Base-by-base conservation (phyloP, 768 basidiomycete genomes). In the Dacryopinax spathularia region DNA sequence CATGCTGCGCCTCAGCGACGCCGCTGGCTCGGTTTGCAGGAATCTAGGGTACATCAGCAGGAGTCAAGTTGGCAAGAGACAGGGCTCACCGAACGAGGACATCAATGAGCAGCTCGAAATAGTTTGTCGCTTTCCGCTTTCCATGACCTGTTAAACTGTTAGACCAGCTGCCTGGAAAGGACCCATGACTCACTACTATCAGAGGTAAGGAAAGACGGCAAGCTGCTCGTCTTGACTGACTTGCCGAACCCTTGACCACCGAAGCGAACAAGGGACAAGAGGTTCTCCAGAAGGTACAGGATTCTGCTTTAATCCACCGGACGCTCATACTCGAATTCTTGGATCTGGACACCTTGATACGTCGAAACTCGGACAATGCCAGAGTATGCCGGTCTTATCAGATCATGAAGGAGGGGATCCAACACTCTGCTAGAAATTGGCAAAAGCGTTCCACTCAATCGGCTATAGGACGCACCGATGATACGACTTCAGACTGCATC, bases 401-500 rank as follows among this genome's bases (percentile, higher is more conserved):
- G 77, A 39, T 88, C 87, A 67, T 79, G 83, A 29, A 97, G 72
- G 10, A 97, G 81, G 0, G 94, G 93, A 71, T 98, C 95, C 43
- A 98, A 77, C 33, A 95, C 77, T 77, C 20, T 95, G 70, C 33
- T 10, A 31, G 34, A 64, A 29, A 29, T 34, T 33, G 41, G 22
- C n/a, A n/a, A 64, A 61, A 60, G 64, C 29, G 59, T 29, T 27
- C 7, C 33, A 33, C 18, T 63, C 67, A 27, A 13, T 12, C n/a
- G 27, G 34, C 41, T 16, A 2, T 22, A 27, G 15, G 1, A 56
- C 77, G 34, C 73, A 93, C 92, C 94, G 83, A 64, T 92, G 77
- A 72, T 95, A 95, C 1, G 92, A 94, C 72, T 88, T 89, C 33
- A 97, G 78, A 69, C 85, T 91, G 70, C 91, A 92, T 29, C 94